phyloP scores from a whole-genome alignment of 768 basidiomycete genomes.

The Lactarius deliciosus region DNA sequence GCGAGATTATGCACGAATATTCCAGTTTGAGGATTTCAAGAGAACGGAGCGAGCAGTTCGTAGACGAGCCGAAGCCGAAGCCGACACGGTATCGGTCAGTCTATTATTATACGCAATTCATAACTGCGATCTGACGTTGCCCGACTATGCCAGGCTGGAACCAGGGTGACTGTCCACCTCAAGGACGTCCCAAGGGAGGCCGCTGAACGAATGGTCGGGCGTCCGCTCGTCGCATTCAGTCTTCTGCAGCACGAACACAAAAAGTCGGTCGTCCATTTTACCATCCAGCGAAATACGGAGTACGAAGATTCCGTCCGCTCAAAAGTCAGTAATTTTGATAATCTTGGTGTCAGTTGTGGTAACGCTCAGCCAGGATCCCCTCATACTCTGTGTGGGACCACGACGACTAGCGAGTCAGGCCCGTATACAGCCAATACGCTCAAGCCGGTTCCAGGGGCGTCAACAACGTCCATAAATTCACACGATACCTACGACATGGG shows the following conservation, averaged over 20 bases:
- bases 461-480: constrained; percentile 98
- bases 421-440: constrained; percentile 90
- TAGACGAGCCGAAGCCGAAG: constrained; percentile 64
- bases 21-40: constrained; percentile 95
- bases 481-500: constrained; percentile 85
- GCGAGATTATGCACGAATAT: constrained; percentile 89
- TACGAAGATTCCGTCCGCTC: constrained; percentile 85
- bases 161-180: constrained; percentile 73
- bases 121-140: neutral
- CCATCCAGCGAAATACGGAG: constrained; percentile 93
- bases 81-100: constrained; percentile 61
- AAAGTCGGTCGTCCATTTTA: constrained; percentile 87
- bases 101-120: neutral
- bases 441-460: constrained; percentile 86
- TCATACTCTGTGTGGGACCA: constrained; percentile 87
- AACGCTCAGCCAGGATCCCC: constrained; percentile 61
- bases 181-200: constrained; percentile 72
- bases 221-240: constrained; percentile 70
- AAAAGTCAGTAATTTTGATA: constrained; percentile 55
- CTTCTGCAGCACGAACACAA: constrained; percentile 96
- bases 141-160: constrained; percentile 63
- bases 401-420: constrained; percentile 81
- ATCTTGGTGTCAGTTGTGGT: neutral
- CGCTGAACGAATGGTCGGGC: constrained; percentile 33
- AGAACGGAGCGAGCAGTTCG: constrained; percentile 74